phyloP scores from a whole-genome alignment of 305 asterid genomes.

The Euphrasia arctica region DNA sequence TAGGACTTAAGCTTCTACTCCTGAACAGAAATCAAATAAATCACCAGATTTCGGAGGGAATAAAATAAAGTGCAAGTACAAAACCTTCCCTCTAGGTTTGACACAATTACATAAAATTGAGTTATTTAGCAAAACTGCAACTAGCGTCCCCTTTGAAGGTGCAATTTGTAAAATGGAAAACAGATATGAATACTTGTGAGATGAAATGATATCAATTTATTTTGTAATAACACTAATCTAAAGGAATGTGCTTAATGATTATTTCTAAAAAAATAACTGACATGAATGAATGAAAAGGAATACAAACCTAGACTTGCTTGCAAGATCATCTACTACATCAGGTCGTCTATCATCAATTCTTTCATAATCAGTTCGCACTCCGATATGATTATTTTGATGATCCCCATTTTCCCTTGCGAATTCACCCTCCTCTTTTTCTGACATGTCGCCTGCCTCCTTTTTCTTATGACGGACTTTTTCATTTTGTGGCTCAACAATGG shows the following conservation, averaged over 20 bases:
- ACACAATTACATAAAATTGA: background rate
- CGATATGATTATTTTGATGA: conserved; percentile 63
- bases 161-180: background rate
- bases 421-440: conserved; percentile 78
- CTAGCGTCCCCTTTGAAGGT: background rate
- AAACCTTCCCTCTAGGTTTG: background rate
- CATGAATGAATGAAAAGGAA: conserved; percentile 29
- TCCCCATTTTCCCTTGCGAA: conserved; percentile 84
- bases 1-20: conserved; percentile 67
- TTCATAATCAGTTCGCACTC: conserved; percentile 45
- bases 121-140: background rate
- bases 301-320: conserved; percentile 77
- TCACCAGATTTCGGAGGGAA: conserved; percentile 25
- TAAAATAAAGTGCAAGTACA: background rate
- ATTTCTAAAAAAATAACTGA: background rate
- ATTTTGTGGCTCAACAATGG: conserved; percentile 47
- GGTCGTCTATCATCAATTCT: conserved; percentile 60
- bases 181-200: background rate
- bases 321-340: conserved; percentile 72
- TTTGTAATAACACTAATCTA: conserved; percentile 25
- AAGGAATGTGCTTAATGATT: background rate
- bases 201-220: background rate
- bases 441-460: conserved; percentile 45
- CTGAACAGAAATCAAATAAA: conserved; percentile 45
- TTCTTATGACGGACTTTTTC: conserved; percentile 44